Percentiles rank a stretch among this genome's conserved stretches.
phyloP scores from a whole-genome alignment of 768 basidiomycete genomes.

The Pulveroboletus ravenelii region DNA sequence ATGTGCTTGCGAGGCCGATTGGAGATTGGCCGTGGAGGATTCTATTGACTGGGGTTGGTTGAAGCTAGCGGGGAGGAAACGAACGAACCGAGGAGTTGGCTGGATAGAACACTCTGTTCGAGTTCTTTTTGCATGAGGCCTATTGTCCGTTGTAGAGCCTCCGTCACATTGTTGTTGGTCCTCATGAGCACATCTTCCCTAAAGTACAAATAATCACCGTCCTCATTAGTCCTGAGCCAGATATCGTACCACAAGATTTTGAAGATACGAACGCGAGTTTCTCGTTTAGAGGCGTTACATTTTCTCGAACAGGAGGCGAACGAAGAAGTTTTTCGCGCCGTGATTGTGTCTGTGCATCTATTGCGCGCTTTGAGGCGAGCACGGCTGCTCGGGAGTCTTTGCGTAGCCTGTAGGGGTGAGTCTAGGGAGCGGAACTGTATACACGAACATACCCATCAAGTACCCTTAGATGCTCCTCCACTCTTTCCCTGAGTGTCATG shows the following conservation, averaged over 20 bases:
- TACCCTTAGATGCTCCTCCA: slow-evolving; percentile 42
- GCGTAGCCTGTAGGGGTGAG: slow-evolving; percentile 42
- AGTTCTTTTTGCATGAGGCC: slow-evolving; percentile 88
- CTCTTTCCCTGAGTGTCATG: slow-evolving; percentile 44
- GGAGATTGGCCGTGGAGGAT: slow-evolving; percentile 71
- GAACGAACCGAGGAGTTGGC: slow-evolving; percentile 74
- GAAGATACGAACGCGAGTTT: slow-evolving; percentile 53
- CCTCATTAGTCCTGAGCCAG: neutral
- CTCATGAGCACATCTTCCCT: slow-evolving; percentile 86
- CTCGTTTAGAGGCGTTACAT: slow-evolving; percentile 41
- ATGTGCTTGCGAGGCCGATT: slow-evolving; percentile 70
- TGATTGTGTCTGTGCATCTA: slow-evolving; percentile 56
- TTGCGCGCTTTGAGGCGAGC: slow-evolving; percentile 66
- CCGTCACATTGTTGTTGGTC: slow-evolving; percentile 85
- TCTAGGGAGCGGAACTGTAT: neutral
- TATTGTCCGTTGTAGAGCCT: slow-evolving; percentile 79
- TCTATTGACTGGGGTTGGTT: slow-evolving; percentile 39
- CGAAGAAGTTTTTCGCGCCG: slow-evolving; percentile 67
- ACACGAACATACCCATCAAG: slow-evolving; percentile 50
- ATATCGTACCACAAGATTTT: neutral
- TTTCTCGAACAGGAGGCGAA: slow-evolving; percentile 47
- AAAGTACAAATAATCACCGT: neutral
- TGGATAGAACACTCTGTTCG: slow-evolving; percentile 79
- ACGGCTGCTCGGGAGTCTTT: slow-evolving; percentile 64
- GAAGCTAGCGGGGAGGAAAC: neutral